phyloP scores from a whole-genome alignment of 176 grass and related monocot genomes.

The Miscanthus lutarioriparius region DNA sequence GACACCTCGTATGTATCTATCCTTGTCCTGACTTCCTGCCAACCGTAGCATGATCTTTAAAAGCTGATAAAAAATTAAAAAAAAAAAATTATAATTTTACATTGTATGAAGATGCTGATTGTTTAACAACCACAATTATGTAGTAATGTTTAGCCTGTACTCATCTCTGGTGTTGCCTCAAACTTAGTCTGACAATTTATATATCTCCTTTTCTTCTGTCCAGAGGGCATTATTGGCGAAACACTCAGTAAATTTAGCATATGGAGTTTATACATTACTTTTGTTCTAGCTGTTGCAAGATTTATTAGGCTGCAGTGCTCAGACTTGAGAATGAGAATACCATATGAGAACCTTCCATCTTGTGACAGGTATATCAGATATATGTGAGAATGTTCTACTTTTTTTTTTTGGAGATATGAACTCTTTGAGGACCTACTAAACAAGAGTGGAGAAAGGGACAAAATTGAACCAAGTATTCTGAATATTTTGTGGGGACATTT shows the following conservation, averaged over 20 bases:
- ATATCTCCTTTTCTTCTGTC: conserved; percentile 20
- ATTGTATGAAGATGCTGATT: not conserved
- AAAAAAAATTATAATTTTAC: not conserved
- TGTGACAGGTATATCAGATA: conserved; percentile 74
- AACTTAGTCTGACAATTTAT: not conserved
- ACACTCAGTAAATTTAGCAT: conserved; percentile 99
- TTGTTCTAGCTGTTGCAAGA: conserved; percentile 96
- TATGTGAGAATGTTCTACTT: conserved; percentile 23
- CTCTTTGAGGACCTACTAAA: not conserved
- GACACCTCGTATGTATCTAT: conserved; percentile 84
- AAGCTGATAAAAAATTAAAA: not conserved
- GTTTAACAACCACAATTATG: not conserved
- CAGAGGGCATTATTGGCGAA: conserved; percentile 99
- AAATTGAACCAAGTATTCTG: not conserved
- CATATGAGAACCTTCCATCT: conserved; percentile 99
- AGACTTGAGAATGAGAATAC: conserved; percentile 99
- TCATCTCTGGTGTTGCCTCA: not conserved
- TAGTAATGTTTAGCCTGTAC: not conserved
- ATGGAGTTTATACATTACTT: conserved; percentile 98
- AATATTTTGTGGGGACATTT: conserved; percentile 3
- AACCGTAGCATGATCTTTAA: conserved; percentile 6
- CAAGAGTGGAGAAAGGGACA: not conserved
- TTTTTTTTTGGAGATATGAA: not conserved
- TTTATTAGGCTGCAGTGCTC: conserved; percentile 99
- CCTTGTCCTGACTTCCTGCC: not conserved